These are phyloP conservation scores for Corynascus novoguineensis DNA, from an alignment of 495 filamentous ascomycete species.

Conservation along the genomic window DNA sequence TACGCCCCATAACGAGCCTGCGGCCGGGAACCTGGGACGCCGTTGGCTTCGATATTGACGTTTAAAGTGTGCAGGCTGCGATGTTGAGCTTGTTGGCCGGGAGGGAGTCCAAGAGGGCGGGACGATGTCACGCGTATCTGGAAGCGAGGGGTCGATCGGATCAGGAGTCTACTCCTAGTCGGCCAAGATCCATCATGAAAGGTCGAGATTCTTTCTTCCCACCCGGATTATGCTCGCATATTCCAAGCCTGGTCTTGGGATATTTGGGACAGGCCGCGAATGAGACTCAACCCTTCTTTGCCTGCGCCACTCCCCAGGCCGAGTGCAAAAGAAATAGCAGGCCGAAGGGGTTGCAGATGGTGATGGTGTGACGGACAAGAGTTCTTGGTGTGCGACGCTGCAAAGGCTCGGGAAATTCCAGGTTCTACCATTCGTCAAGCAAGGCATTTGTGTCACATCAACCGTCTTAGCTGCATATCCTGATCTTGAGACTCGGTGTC, in stretches of 20 bases:
- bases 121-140: neutral
- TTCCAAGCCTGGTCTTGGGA: too few species aligned
- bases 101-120: neutral
- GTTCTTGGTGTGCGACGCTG: neutral
- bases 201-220: too few species aligned
- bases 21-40: slow-evolving; percentile 4
- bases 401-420: neutral
- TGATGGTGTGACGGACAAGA: neutral
- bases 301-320: neutral
- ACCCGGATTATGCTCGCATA: too few species aligned
- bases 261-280: too few species aligned
- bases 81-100: neutral
- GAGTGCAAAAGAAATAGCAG: neutral
- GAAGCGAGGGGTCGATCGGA: too few species aligned
- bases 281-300: too few species aligned
- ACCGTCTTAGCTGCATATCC: neutral
- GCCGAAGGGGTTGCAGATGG: too few species aligned
- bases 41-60: neutral
- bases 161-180: too few species aligned
- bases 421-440: neutral
- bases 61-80: neutral
- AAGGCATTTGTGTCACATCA: neutral
- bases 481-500: neutral
- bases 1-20: slow-evolving; percentile 5
- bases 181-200: too few species aligned